A percentile compares a stretch with the other conserved stretches of the same genome.
Conservation (phyloP, 2,329 filamentous ascomycete genomes). For the Penicillium sp. region DNA sequence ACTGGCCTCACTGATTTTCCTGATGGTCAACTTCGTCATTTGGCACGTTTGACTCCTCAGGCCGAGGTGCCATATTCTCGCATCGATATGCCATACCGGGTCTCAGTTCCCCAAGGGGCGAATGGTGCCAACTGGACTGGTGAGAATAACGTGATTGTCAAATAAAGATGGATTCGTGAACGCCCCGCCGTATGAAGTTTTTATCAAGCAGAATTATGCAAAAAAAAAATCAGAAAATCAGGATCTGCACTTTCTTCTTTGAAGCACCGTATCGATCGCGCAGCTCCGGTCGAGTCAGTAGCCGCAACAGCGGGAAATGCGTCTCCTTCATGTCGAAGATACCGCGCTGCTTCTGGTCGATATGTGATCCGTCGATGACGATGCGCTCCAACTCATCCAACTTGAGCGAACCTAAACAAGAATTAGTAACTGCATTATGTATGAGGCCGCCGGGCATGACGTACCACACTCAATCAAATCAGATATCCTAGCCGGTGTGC, state of each 20-base stretch:
- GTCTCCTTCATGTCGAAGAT: conserved; percentile 96
- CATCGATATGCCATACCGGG: too few species aligned
- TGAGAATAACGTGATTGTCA: neutral
- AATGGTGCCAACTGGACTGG: neutral
- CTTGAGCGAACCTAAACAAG: conserved; percentile 64
- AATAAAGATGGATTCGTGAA: neutral
- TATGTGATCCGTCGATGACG: conserved; percentile 86
- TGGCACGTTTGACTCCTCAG: neutral
- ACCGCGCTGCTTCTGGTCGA: conserved; percentile 92
- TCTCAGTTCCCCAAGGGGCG: neutral
- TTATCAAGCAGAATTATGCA: neutral
- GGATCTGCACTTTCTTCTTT: conserved; percentile 54
- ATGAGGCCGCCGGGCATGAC: conserved; percentile 25
- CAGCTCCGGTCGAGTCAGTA: conserved; percentile 71
- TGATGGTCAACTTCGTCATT: neutral
- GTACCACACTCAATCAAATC: conserved; percentile 80
- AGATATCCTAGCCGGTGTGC: conserved; percentile 79
- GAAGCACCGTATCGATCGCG: conserved; percentile 65
- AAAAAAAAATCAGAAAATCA: conserved; percentile 49
- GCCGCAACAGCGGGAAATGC: conserved; percentile 73
- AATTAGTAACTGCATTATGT: conserved; percentile 2
- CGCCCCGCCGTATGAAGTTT: neutral
- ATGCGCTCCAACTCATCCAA: conserved; percentile 72
- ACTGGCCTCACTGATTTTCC: neutral
- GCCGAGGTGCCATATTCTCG: neutral